A percentile compares a stretch with the other conserved stretches of the same genome.
Evolutionary conservation across 2,329 filamentous ascomycete species (phyloP).

Genomic region (Aspergillus sp.): DNA sequence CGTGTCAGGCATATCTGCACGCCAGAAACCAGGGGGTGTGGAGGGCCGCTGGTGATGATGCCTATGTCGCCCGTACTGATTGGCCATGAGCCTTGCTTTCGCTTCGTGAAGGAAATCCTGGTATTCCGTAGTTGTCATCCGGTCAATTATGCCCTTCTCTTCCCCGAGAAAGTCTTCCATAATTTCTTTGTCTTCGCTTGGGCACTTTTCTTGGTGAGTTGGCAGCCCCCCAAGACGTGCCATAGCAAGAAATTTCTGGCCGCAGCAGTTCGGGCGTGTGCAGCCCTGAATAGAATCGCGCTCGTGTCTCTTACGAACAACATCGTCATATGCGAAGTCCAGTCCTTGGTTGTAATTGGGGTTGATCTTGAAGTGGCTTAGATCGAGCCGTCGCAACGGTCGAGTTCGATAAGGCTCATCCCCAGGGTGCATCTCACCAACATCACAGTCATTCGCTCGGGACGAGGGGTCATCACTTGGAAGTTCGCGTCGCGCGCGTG

Average conservation of each 20-base stretch:
- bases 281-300: conserved; percentile 73
- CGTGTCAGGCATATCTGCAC: conserved; percentile 82
- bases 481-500: not conserved
- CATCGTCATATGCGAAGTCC: conserved; percentile 71
- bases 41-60: conserved; percentile 68
- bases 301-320: conserved; percentile 68
- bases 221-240: conserved; percentile 47
- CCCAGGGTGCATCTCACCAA: conserved; percentile 20
- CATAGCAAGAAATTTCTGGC: conserved; percentile 67
- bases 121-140: conserved; percentile 61
- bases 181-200: conserved; percentile 26
- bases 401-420: conserved; percentile 57
- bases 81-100: conserved; percentile 69
- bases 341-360: conserved; percentile 68
- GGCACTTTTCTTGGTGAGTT: conserved; percentile 17
- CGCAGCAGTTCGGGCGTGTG: conserved; percentile 73
- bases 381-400: conserved; percentile 56
- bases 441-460: not conserved
- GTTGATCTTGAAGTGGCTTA: conserved; percentile 81
- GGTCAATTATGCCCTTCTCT: conserved; percentile 31
- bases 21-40: conserved; percentile 88
- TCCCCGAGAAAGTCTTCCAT: conserved; percentile 58
- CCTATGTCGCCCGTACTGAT: conserved; percentile 74
- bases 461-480: not conserved
- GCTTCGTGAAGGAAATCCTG: conserved; percentile 72